These are phyloP conservation scores for Chaetomium fimeti DNA, from an alignment of 495 filamentous ascomycete genomes.

Conservation along the genomic window DNA sequence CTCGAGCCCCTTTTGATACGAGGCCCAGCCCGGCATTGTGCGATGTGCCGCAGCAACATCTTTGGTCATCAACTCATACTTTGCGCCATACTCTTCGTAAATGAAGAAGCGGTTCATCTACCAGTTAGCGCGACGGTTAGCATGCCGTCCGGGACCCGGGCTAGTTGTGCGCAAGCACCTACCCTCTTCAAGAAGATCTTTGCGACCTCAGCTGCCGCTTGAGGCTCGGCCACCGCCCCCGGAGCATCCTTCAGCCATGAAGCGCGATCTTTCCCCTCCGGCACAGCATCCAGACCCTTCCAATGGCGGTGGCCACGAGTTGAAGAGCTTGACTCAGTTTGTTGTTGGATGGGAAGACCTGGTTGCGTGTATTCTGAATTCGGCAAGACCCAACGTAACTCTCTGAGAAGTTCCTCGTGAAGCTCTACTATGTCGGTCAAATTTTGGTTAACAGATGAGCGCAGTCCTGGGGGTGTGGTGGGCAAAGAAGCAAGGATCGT, in stretches of 20 bases:
- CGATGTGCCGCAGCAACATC: slow-evolving; percentile 69
- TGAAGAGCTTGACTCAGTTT: slow-evolving; percentile 16
- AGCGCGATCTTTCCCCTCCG: slow-evolving; percentile 46
- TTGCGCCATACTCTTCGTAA: slow-evolving; percentile 85
- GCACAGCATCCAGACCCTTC: slow-evolving; percentile 61
- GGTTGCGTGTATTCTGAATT: slow-evolving; percentile 59
- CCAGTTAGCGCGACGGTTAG: background rate
- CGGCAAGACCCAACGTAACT: slow-evolving; percentile 62
- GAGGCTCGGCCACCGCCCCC: slow-evolving; percentile 64
- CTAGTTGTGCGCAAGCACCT: slow-evolving; percentile 25
- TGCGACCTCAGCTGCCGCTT: slow-evolving; percentile 70
- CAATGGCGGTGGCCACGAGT: slow-evolving; percentile 52
- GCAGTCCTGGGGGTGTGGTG: slow-evolving; percentile 53
- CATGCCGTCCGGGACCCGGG: too few species aligned
- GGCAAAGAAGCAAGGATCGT: slow-evolving; percentile 62
- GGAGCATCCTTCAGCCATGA: slow-evolving; percentile 49
- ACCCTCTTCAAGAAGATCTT: slow-evolving; percentile 75
- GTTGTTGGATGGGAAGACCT: slow-evolving; percentile 31
- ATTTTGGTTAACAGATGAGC: slow-evolving; percentile 63
- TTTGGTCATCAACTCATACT: slow-evolving; percentile 78
- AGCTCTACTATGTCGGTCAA: slow-evolving; percentile 67
- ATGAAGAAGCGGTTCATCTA: slow-evolving; percentile 77
- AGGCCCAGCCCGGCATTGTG: slow-evolving; percentile 70
- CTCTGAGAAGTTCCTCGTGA: slow-evolving; percentile 66
- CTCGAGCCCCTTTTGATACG: slow-evolving; percentile 85